phyloP scores from a whole-genome alignment of 2,329 filamentous ascomycete genomes.

The Botrytis cinerea region DNA sequence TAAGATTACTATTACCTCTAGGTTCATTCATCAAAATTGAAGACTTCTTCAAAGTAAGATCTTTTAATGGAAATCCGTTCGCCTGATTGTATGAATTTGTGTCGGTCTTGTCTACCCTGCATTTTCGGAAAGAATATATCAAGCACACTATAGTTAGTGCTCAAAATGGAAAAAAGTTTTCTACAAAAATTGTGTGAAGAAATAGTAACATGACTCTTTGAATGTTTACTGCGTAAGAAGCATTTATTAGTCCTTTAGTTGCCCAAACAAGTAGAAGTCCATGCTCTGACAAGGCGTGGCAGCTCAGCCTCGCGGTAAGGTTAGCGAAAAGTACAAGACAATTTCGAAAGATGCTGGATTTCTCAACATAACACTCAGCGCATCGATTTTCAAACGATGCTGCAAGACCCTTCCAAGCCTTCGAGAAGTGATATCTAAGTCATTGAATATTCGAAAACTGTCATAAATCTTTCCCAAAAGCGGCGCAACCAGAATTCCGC shows the following conservation, averaged over 20 bases:
- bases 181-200: too few relatives aligned
- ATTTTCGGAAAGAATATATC: background rate
- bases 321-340: conserved; percentile 16
- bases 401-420: background rate
- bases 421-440: conserved; percentile 6
- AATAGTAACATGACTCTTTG: background rate
- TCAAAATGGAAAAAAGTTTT: too few relatives aligned
- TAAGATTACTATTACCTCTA: background rate
- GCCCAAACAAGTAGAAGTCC: background rate
- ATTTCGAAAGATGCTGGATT: conserved; percentile 13
- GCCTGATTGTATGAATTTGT: background rate
- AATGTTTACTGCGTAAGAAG: background rate
- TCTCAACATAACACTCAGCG: conserved; percentile 4
- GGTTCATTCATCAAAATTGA: background rate
- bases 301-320: conserved; percentile 5
- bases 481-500: background rate
- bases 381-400: conserved; percentile 18
- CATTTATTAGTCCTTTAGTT: background rate
- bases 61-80: background rate
- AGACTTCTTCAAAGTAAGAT: background rate
- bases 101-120: background rate
- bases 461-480: background rate
- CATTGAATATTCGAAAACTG: background rate
- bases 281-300: background rate
- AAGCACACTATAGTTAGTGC: background rate